Conservation (phyloP, 2,329 filamentous ascomycete species). For the Cadophora malorum region DNA sequence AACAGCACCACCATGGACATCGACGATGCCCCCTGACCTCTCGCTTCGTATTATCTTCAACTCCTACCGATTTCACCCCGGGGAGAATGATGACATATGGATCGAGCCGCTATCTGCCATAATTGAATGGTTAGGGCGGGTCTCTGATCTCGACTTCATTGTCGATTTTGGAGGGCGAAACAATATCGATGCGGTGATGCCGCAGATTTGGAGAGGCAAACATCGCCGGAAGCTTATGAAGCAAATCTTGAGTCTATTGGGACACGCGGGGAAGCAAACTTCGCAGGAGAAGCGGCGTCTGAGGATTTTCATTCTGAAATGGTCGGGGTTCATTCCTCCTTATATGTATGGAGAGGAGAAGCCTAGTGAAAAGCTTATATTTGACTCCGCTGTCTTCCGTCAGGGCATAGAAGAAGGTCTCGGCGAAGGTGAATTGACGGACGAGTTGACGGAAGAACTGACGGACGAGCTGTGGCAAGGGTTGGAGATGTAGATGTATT, state of each 20-base stretch:
- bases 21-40: constrained; percentile 3
- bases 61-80: neutral
- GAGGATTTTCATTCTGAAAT: constrained; percentile 2
- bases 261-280: neutral
- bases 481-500: neutral
- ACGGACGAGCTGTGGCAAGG: neutral
- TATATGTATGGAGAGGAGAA: constrained; percentile 19
- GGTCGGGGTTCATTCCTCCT: constrained; percentile 12
- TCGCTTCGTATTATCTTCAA: neutral
- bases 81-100: neutral
- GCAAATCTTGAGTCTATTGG: neutral
- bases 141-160: constrained; percentile 7
- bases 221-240: neutral
- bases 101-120: neutral
- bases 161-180: neutral
- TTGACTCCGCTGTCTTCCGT: constrained; percentile 3
- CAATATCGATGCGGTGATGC: neutral
- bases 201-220: constrained; percentile 1
- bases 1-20: constrained; percentile 6
- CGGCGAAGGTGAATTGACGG: neutral
- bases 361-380: constrained; percentile 10
- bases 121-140: neutral
- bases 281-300: neutral
- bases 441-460: neutral
- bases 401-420: neutral